Conservation (phyloP, 2,329 filamentous ascomycete species). For the Thermothelomyces thermophilus region DNA sequence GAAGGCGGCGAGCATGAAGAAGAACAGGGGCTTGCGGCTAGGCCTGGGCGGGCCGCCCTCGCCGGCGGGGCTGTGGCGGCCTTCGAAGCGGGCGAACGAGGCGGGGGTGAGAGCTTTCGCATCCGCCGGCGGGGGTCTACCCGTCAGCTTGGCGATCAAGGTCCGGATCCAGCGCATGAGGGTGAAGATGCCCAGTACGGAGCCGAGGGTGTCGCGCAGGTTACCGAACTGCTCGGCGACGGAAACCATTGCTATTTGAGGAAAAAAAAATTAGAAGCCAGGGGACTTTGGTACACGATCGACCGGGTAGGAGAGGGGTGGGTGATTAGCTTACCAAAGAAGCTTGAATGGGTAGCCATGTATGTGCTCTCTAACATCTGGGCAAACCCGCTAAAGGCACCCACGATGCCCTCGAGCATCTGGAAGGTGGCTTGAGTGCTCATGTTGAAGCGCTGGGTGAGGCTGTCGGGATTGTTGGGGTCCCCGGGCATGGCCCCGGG, state of each 20-base stretch:
- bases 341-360: slow-evolving; percentile 98
- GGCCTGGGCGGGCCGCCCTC: slow-evolving; percentile 63
- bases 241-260: slow-evolving; percentile 77
- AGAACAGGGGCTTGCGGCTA: slow-evolving; percentile 90
- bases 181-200: slow-evolving; percentile 90
- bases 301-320: too few relatives aligned
- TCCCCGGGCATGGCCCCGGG: slow-evolving; percentile 43
- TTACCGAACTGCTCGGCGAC: slow-evolving; percentile 97
- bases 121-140: slow-evolving; percentile 81
- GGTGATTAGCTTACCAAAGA: slow-evolving; percentile 92
- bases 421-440: slow-evolving; percentile 96
- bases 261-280: too few relatives aligned
- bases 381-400: slow-evolving; percentile 92
- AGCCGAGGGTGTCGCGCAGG: slow-evolving; percentile 85
- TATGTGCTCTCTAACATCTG: slow-evolving; percentile 99
- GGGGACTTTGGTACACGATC: too few relatives aligned
- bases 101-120: slow-evolving; percentile 81
- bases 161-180: slow-evolving; percentile 92
- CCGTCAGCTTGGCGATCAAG: slow-evolving; percentile 84
- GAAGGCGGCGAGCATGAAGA: slow-evolving; percentile 92
- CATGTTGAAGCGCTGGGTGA: slow-evolving; percentile 92
- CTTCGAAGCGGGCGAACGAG: slow-evolving; percentile 85
- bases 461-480: slow-evolving; percentile 83
- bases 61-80: slow-evolving; percentile 48
- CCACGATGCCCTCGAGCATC: slow-evolving; percentile 94